Base-by-base conservation (phyloP, 2,329 filamentous ascomycete species). In the Huntiella moniliformis region DNA sequence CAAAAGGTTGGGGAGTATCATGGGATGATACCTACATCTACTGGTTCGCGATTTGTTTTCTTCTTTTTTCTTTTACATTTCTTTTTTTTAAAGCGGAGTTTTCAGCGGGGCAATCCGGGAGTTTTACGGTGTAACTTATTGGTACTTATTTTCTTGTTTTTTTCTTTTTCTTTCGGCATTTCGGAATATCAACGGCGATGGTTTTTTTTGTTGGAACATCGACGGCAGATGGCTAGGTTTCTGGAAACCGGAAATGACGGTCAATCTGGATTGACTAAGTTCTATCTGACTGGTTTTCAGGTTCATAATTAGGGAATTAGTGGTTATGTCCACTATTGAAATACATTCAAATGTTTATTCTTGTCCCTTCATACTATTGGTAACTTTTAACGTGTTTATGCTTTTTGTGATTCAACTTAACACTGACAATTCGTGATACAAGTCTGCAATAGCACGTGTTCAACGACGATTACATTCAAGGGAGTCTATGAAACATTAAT, bases 31-130 rank as follows among this genome's bases (percentile, higher is more conserved):
- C 33, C 16, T 32, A 43, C 37, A 45, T 46, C 34, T 38, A 45
- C 28, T 28, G 46, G 51, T 35, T 48, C 34, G 44, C 40, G 39
- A 50, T 42, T 48, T 47, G 50, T 53, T 45, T 50, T 33, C 51
- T 47, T 52, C 42, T 51, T 37, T 38, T 52, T 50, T 17, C 6
- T 38, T 38, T 17, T 38, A 38, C 15, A 31, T 41, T 41, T 13
- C 17, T 43, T 53, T 35, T 42, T 40, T 34, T 49, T 52, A 51
- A 46, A 44, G 37, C 39, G 49, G 50, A 37, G 7, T 15, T 28
- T 44, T 44, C 12, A 44, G 40, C 40, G 31, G 38, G 40, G 40
- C 40, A 44, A 44, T 38, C 33, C 16, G 17, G 33, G 42, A 44
- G 33, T 44, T 44, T 44, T 42, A n/a, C n/a, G n/a, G 35, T 37